Evolutionary conservation across 768 basidiomycete genomes (phyloP).

Genomic region (Strobilomyces echinocephalus): DNA sequence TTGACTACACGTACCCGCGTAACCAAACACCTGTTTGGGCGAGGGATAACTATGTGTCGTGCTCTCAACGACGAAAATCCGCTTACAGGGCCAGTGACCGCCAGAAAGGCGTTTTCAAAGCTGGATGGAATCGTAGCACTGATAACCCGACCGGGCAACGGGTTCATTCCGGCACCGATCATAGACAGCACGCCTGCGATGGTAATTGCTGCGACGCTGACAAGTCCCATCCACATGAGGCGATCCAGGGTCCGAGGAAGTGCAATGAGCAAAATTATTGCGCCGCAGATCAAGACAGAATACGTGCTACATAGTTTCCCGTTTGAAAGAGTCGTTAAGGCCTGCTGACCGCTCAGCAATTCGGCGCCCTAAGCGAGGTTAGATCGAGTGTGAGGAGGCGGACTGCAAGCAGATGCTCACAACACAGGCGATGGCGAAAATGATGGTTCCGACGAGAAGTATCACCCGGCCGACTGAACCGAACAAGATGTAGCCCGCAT

Average conservation of each 20-base stretch:
- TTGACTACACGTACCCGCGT: conserved; percentile 7
- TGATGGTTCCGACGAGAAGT: neutral
- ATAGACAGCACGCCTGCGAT: conserved; percentile 32
- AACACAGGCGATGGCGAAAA: neutral
- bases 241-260: neutral
- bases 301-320: conserved; percentile 10
- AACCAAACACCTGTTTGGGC: neutral
- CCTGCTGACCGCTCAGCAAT: neutral
- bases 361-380: neutral
- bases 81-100: conserved; percentile 5
- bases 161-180: conserved; percentile 46
- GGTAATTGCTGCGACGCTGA: conserved; percentile 31
- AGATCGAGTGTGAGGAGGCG: no score
- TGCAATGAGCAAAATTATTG: conserved; percentile 5
- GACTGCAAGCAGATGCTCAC: neutral
- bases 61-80: neutral
- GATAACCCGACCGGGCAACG: conserved; percentile 30
- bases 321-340: neutral
- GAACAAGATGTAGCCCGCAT: neutral
- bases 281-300: conserved; percentile 43
- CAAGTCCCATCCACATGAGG: neutral
- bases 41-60: neutral
- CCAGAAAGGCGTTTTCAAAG: conserved; percentile 34
- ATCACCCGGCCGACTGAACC: neutral
- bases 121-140: conserved; percentile 34